Percentiles rank a stretch among this genome's conserved stretches.
Evolutionary conservation across 257 asterid species (phyloP).

Genomic region (Leonotis leonurus): DNA sequence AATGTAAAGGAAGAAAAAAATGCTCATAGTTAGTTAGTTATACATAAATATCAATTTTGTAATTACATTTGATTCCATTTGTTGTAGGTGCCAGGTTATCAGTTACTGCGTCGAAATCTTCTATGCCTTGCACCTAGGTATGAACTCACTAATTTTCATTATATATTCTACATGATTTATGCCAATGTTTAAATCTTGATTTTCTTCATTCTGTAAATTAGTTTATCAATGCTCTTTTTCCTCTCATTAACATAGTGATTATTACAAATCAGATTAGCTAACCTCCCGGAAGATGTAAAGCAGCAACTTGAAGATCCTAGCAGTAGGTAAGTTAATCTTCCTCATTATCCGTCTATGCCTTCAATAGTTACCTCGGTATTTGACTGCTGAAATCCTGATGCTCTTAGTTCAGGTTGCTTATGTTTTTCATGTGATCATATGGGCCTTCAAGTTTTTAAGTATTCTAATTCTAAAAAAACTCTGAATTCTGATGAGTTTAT

Average conservation of each 20-base stretch:
- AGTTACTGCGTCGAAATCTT: conserved; percentile 61
- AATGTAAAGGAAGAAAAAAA: not conserved
- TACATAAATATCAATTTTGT: not conserved
- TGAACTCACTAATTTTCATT: conserved; percentile 7
- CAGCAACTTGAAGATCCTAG: conserved; percentile 61
- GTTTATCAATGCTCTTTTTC: conserved; percentile 10
- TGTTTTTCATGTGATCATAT: not conserved
- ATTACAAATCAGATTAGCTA: conserved; percentile 56
- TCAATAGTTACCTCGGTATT: not conserved
- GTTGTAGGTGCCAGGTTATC: conserved; percentile 76
- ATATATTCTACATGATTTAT: not conserved
- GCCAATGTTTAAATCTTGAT: not conserved
- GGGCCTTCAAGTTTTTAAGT: conserved; percentile 1
- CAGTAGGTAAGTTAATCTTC: conserved; percentile 51
- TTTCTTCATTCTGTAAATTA: not conserved
- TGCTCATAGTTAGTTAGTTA: not conserved
- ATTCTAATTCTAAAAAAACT: not conserved
- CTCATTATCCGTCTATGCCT: not conserved
- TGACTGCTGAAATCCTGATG: not conserved
- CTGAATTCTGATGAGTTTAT: conserved; percentile 13
- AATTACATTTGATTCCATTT: conserved; percentile 9
- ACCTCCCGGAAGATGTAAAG: conserved; percentile 64
- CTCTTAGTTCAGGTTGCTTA: not conserved
- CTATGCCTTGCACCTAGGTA: conserved; percentile 79
- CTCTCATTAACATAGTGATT: conserved; percentile 8